Base-by-base conservation (phyloP, 2,329 filamentous ascomycete genomes). In the Diaporthe amygdali region DNA sequence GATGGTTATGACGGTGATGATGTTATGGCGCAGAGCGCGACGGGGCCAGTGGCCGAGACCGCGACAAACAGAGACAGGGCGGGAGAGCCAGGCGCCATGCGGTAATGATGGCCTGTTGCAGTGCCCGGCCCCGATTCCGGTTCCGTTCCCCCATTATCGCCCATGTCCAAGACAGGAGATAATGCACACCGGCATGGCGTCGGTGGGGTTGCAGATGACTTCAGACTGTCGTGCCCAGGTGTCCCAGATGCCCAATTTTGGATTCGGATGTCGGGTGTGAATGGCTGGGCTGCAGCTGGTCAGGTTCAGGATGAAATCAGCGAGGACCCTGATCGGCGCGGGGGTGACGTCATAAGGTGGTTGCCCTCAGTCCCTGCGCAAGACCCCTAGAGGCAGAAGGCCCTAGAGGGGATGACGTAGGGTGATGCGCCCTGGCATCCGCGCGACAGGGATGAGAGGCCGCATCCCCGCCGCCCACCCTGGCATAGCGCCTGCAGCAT, bases 181-280 rank as follows among this genome's bases (percentile, higher is more conserved):
- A 14, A 14, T 25, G 9, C 27, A 9, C 44, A 32, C 22, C 49
- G 56, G 27, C 22, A 63, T 41, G 59, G 41, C 56, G 54, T 39
- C 59, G 32, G 34, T 34, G 68, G 46, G 67, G 67, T 64, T 69
- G 67, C 67, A 69, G 25, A 69, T 69, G 68, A 66, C 68, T 70
- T 66, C 68, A 70, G 56, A 32, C 68, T 63, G 56, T 63, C 56
- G 41, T 63, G 56, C 39, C 56, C 39, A 34, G 25, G 41, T 4
- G 39, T 41, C 39, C 56, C 56, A 63, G 27, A 15, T 39, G 52
- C n/a, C 68, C 59, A 37, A 39, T 14, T 46, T 68, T 39, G 69
- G 44, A 22, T 37, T 54, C 37, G 39, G 69, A 71, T 71, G 56
- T 63, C 56, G 56, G 39, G 56, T 22, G 27, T 63, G 20, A 41